A percentile compares a stretch with the other conserved stretches of the same genome.
phyloP scores from a whole-genome alignment of 2,329 filamentous ascomycete species.

The Dendrostoma leiphaemia region DNA sequence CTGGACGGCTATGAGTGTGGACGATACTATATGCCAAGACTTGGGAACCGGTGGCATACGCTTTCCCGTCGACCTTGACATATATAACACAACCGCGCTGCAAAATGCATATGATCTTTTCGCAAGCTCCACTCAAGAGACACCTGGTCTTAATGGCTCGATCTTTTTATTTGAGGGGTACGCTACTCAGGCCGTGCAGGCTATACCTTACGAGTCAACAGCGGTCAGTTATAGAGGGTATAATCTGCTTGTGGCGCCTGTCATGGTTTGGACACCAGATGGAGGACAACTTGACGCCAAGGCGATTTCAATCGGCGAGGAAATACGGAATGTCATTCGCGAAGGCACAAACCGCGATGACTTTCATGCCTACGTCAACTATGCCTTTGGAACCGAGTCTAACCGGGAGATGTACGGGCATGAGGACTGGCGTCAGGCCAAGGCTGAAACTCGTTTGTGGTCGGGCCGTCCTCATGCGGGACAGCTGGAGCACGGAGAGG shows the following conservation, averaged over 20 bases:
- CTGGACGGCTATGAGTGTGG: conserved; percentile 4
- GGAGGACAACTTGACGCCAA: conserved; percentile 30
- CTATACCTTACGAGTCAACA: too few relatives aligned
- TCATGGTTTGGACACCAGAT: conserved; percentile 34
- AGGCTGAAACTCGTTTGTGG: too few relatives aligned
- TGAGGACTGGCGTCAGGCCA: conserved; percentile 46
- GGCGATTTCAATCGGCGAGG: conserved; percentile 35
- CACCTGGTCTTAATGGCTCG: too few relatives aligned
- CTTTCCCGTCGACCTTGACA: conserved; percentile 8
- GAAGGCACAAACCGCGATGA: conserved; percentile 30
- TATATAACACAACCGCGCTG: conserved; percentile 33
- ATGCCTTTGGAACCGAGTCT: conserved; percentile 46
- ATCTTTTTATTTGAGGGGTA: too few relatives aligned
- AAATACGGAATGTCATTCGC: conserved; percentile 36
- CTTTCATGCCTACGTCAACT: conserved; percentile 48
- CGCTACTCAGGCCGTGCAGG: too few relatives aligned
- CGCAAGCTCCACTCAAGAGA: conserved; percentile 26
- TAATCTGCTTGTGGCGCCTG: conserved; percentile 36
- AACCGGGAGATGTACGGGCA: conserved; percentile 43
- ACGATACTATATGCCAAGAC: neutral
- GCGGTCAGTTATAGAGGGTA: too few relatives aligned
- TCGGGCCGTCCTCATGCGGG: too few relatives aligned
- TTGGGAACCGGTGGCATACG: neutral
- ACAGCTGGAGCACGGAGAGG: too few relatives aligned
- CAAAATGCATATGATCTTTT: conserved; percentile 34